Conservation (phyloP, 2,329 filamentous ascomycete species). For the Monosporascus sp. region DNA sequence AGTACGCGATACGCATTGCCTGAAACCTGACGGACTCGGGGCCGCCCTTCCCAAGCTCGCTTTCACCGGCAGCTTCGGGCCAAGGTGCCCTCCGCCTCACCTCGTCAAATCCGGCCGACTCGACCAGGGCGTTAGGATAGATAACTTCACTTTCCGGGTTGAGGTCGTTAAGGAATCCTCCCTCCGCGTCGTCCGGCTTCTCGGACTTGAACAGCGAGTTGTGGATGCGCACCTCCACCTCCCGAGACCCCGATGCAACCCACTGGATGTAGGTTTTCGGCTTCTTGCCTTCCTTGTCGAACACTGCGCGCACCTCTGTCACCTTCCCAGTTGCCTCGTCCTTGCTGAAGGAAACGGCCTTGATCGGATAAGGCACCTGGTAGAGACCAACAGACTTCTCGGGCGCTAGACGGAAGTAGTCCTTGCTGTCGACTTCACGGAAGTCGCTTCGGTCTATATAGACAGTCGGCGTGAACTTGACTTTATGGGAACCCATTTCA, state of each 20-base stretch:
- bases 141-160: conserved; percentile 79
- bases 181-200: conserved; percentile 70
- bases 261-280: conserved; percentile 87
- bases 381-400: conserved; percentile 70
- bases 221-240: conserved; percentile 73
- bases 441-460: conserved; percentile 84
- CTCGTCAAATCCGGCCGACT: conserved; percentile 71
- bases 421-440: conserved; percentile 63
- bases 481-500: conserved; percentile 54
- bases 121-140: conserved; percentile 73
- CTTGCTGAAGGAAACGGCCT: conserved; percentile 62
- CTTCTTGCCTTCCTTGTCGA: conserved; percentile 65
- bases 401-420: conserved; percentile 75
- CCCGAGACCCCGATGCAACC: conserved; percentile 66
- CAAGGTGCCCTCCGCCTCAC: conserved; percentile 69
- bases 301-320: conserved; percentile 59
- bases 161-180: conserved; percentile 78
- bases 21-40: conserved; percentile 83
- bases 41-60: conserved; percentile 53
- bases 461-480: conserved; percentile 67
- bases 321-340: conserved; percentile 58
- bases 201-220: conserved; percentile 82
- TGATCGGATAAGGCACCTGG: conserved; percentile 65
- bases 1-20: conserved; percentile 83
- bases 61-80: conserved; percentile 73